Evolutionary conservation across 2,329 filamentous ascomycete genomes (phyloP), one percentile per base, ranked within the genome.

Genomic region (Chaetomium strumarium): DNA sequence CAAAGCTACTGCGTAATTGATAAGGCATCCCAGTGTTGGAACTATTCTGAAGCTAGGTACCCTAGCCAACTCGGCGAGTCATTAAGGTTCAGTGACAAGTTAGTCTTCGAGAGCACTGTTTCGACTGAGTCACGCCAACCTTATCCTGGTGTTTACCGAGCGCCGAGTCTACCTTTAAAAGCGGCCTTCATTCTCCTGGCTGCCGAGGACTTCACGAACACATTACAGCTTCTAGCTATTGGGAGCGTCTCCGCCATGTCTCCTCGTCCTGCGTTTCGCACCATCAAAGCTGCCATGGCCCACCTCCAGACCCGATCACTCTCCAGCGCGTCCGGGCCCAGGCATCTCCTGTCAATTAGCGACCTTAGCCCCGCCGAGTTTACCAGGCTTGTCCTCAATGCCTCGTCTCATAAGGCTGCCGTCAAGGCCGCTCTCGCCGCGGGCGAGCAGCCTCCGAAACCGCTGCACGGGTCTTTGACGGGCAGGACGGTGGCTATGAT

Each of bases 401-500:
- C 90, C 46, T 77, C 82, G 20, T 71, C 78, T 40, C 82, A 89
- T 73, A 97, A 97, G 70, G 71, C 80, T 50, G 76, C 82, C 51
- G 82, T 92, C 73, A 95, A 95, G 57, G 58, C 64, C n/a, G 63
- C 63, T 9, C 55, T 54, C 36, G 56, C 46, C 38, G 58, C 82
- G 17, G 81, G 82, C 42, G 74, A 78, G 49, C 72, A 80, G 44
- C 56, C 58, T 37, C 81, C 86, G 3, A 68, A 73, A 46, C 72
- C 76, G 40, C 73, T 95, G 50, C 73, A 78, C 49, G 76, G 78
- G 38, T 75, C 80, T 11, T 73, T 99, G 57, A 71, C 79, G 1
- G 88, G 89, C 48, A 83, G 89, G 70, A 91, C 90, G 0, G 81
- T 99, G 31, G 92, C 93, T 60, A 86, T 99, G 84, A 89, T 95